These are phyloP conservation scores for Pseudogymnoascus sp. DNA, from an alignment of 2,329 filamentous ascomycete genomes.

Conservation along the genomic window DNA sequence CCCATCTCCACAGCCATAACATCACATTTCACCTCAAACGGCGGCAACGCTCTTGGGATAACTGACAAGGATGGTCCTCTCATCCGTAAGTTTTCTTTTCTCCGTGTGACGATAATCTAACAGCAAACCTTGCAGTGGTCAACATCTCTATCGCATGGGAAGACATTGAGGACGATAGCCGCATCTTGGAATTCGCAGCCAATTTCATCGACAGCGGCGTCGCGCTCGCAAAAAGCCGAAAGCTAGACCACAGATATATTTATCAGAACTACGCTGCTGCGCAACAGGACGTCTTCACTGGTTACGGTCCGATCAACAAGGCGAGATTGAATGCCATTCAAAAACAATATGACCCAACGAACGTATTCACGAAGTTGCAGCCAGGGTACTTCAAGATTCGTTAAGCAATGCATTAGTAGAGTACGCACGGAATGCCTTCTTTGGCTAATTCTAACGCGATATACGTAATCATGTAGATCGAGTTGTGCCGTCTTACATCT, in stretches of 20 bases:
- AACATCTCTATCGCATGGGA: neutral
- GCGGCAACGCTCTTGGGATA: slow-evolving; percentile 21
- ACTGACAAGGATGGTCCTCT: slow-evolving; percentile 14
- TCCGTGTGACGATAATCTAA: neutral
- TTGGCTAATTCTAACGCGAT: neutral
- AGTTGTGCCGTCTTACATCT: neutral
- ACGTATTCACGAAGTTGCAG: slow-evolving; percentile 11
- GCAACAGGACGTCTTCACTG: slow-evolving; percentile 10
- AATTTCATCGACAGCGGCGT: no score
- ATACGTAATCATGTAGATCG: neutral
- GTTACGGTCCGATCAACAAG: slow-evolving; percentile 13
- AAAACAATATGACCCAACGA: slow-evolving; percentile 9
- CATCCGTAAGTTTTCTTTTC: slow-evolving; percentile 11
- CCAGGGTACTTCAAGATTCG: no score
- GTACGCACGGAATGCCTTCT: neutral
- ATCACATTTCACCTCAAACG: slow-evolving; percentile 11
- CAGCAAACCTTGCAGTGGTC: neutral
- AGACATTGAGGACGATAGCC: no score
- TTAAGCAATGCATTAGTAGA: no score
- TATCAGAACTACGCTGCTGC: slow-evolving; percentile 14
- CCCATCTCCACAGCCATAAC: no score
- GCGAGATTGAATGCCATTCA: slow-evolving; percentile 11
- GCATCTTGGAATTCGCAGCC: no score
- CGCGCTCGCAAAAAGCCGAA: no score
- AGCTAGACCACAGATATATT: neutral